A percentile compares a stretch with the other conserved stretches of the same genome.
Conservation (phyloP, 2,329 filamentous ascomycete genomes). For the Trichoderma sp. region DNA sequence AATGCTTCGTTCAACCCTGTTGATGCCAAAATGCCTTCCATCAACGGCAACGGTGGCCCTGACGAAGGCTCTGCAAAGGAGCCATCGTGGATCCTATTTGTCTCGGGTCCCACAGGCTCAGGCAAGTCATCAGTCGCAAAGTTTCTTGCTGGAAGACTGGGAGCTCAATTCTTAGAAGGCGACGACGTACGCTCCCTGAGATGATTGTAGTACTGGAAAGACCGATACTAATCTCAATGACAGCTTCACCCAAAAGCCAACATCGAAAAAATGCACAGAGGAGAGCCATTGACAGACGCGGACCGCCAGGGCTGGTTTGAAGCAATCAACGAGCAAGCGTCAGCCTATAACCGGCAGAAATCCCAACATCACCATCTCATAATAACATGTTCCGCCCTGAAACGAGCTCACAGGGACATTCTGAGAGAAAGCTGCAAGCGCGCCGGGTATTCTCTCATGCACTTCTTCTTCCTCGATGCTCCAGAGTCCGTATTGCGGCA, state of each 20-base stretch:
- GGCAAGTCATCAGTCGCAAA: slow-evolving; percentile 2
- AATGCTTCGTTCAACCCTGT: not conserved
- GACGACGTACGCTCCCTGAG: not conserved
- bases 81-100: not conserved
- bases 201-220: not conserved
- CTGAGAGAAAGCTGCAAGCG: not conserved
- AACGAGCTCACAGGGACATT: not conserved
- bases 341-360: not conserved
- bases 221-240: not conserved
- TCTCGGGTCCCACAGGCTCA: slow-evolving; percentile 4
- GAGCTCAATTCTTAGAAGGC: slow-evolving; percentile 5
- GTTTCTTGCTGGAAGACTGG: not conserved
- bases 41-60: not conserved
- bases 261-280: slow-evolving; percentile 18
- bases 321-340: slow-evolving; percentile 15
- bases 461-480: slow-evolving; percentile 14
- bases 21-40: not conserved
- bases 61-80: not conserved
- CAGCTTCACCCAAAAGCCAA: slow-evolving; percentile 20
- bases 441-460: slow-evolving; percentile 5
- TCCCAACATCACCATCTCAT: slow-evolving; percentile 2
- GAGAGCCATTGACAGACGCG: not conserved
- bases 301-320: slow-evolving; percentile 20
- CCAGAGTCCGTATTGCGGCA: not conserved
- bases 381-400: slow-evolving; percentile 7